phyloP scores from a whole-genome alignment of 345 rosid species.

The Stellera chamaejasme region DNA sequence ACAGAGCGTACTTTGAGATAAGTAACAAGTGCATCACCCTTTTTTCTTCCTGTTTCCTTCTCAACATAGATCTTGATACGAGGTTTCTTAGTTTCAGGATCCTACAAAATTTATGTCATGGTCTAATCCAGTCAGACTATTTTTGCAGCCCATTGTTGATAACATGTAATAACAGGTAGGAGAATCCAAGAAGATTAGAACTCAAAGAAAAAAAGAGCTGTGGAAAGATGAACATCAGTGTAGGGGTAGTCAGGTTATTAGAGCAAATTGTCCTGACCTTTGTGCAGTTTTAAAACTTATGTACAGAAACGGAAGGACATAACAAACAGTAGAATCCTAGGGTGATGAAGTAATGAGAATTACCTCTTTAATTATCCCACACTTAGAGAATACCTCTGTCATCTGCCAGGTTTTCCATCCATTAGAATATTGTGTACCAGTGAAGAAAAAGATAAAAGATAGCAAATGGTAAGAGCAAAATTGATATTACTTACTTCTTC shows the following conservation, averaged over 20 bases:
- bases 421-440: constrained; percentile 18
- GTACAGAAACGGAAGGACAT: too few relatives aligned
- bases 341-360: neutral
- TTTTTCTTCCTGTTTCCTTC: constrained; percentile 77
- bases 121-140: constrained; percentile 10
- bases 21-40: constrained; percentile 95
- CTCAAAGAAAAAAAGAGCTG: neutral
- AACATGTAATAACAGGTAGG: too few relatives aligned
- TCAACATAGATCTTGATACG: constrained; percentile 87
- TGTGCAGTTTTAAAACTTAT: too few relatives aligned
- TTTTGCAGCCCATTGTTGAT: neutral
- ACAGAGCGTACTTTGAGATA: constrained; percentile 83
- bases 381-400: constrained; percentile 87
- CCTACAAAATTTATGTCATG: constrained; percentile 32
- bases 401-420: constrained; percentile 39
- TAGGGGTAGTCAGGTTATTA: too few relatives aligned
- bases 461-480: constrained; percentile 6
- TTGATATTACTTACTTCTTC: constrained; percentile 67
- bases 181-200: too few relatives aligned
- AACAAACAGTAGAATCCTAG: too few relatives aligned
- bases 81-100: constrained; percentile 79
- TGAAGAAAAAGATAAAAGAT: neutral
- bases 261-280: too few relatives aligned
- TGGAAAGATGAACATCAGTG: neutral
- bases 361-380: constrained; percentile 98